Base-by-base conservation (phyloP, 805 yeast species). In the Kregervanrija delftensis region DNA sequence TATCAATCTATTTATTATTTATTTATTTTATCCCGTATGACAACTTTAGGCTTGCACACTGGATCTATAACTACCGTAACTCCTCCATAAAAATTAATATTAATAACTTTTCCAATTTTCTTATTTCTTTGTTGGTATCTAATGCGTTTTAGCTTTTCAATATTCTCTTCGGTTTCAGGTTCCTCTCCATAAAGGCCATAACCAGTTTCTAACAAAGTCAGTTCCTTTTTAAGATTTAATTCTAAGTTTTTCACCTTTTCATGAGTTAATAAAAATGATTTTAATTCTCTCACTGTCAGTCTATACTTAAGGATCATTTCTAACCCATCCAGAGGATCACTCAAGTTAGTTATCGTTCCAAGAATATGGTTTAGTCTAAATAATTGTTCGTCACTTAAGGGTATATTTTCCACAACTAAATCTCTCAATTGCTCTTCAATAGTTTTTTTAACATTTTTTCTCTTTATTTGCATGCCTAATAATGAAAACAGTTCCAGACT, bases 291-390 rank as follows among this genome's bases (percentile, higher is more conserved):
- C 2, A 76, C 58, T 1, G 90, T 81, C 33, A 77, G 58, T 11
- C 60, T 62, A 31, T 75, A 68, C 57, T 85, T 86, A 17, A 56
- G 49, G 13, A 62, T 59, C 47, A 82, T 51, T 55, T 86, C 93
- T 5, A 64, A 57, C 3, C 49, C 54, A 56, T 84, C 78, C 5
- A 57, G 56, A 1, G 61, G 47, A 54, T 84, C 70, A 28, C 71
- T 66, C 30, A 85, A 67, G 13, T 63, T 61, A 0, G 87, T 77
- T 16, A 81, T 38, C 12, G 42, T 33, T 1, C 50, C 50, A 34
- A 50, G 31, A 30, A 50, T 30, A 8, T 39, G 44, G 5, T 37
- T 47, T 14, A 50, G 15, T 16, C 42, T 37, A 16, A 16, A 33
- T 11, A 45, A 30, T 28, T 45, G 40, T 13, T 43, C 50, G 8